Conservation (phyloP, 768 basidiomycete species). For the Nidularia pulvinata region DNA sequence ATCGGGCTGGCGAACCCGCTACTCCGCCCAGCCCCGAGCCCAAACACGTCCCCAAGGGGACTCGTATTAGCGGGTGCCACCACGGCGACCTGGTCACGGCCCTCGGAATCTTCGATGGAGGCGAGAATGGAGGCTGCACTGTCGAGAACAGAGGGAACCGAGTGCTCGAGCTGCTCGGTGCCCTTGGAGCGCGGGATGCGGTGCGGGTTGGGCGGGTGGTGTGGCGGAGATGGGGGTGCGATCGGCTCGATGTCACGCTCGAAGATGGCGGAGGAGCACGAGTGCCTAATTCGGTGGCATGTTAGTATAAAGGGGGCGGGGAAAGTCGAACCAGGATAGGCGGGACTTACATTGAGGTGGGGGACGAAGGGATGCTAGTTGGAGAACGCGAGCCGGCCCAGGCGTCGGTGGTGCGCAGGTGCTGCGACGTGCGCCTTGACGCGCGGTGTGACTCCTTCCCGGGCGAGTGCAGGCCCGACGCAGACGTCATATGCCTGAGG, state of each 20-base stretch:
- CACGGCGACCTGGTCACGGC: constrained; percentile 67
- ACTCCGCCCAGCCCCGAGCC: constrained; percentile 14
- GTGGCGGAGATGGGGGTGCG: constrained; percentile 25
- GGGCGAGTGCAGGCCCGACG: no score
- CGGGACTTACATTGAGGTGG: no score
- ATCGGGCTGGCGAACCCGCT: constrained; percentile 71
- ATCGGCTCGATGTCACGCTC: constrained; percentile 87
- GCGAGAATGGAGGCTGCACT: constrained; percentile 77
- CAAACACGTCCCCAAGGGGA: constrained; percentile 12
- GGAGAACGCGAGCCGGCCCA: no score
- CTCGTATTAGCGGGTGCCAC: constrained; percentile 42
- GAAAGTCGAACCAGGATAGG: no score
- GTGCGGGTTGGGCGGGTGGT: constrained; percentile 59
- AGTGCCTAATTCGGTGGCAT: no score
- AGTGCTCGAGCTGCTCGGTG: constrained; percentile 74
- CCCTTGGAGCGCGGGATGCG: constrained; percentile 70
- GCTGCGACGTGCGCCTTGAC: no score
- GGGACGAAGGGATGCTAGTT: no score
- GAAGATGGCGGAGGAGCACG: constrained; percentile 89
- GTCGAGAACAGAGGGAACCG: constrained; percentile 86
- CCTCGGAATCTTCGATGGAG: constrained; percentile 32
- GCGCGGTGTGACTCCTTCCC: no score
- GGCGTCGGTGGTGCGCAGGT: no score
- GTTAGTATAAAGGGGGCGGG: no score
- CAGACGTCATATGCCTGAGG: no score